These are phyloP conservation scores for Exophiala xenobiotica DNA, from an alignment of 2,329 filamentous ascomycete species.

Conservation along the genomic window DNA sequence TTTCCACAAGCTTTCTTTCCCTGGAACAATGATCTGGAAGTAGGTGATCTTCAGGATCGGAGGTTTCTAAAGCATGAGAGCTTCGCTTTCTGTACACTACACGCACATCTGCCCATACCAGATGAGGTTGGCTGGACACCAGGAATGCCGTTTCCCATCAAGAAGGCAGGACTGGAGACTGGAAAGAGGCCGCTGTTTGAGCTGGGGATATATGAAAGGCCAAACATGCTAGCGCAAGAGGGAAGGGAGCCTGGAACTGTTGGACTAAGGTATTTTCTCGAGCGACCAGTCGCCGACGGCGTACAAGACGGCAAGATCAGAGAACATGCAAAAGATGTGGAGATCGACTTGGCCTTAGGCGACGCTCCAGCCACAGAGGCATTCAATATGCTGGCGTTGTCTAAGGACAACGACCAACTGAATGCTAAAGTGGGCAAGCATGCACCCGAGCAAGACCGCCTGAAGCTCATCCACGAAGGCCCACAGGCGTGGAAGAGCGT, in stretches of 20 bases:
- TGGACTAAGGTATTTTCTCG: slow-evolving; percentile 49
- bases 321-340: slow-evolving; percentile 27
- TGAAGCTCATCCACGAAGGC: slow-evolving; percentile 39
- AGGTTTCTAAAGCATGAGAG: slow-evolving; percentile 42
- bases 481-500: slow-evolving; percentile 43
- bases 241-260: slow-evolving; percentile 48
- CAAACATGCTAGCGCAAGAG: slow-evolving; percentile 49
- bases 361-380: slow-evolving; percentile 34
- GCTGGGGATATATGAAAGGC: slow-evolving; percentile 47
- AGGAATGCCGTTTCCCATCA: slow-evolving; percentile 10
- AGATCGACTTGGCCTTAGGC: slow-evolving; percentile 26
- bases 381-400: slow-evolving; percentile 37
- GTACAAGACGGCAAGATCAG: slow-evolving; percentile 27
- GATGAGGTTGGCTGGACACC: slow-evolving; percentile 37
- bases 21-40: slow-evolving; percentile 42
- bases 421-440: slow-evolving; percentile 40
- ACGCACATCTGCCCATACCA: slow-evolving; percentile 46
- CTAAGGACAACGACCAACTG: slow-evolving; percentile 32
- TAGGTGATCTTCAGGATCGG: slow-evolving; percentile 43
- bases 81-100: slow-evolving; percentile 43
- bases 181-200: slow-evolving; percentile 43
- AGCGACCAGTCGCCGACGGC: slow-evolving; percentile 45
- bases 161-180: slow-evolving; percentile 25
- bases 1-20: slow-evolving; percentile 48
- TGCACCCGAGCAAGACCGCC: slow-evolving; percentile 38